A percentile compares a stretch with the other conserved stretches of the same genome.
phyloP scores from a whole-genome alignment of 192 early-diverging fungal genomes.

The Coemansia sp. region DNA sequence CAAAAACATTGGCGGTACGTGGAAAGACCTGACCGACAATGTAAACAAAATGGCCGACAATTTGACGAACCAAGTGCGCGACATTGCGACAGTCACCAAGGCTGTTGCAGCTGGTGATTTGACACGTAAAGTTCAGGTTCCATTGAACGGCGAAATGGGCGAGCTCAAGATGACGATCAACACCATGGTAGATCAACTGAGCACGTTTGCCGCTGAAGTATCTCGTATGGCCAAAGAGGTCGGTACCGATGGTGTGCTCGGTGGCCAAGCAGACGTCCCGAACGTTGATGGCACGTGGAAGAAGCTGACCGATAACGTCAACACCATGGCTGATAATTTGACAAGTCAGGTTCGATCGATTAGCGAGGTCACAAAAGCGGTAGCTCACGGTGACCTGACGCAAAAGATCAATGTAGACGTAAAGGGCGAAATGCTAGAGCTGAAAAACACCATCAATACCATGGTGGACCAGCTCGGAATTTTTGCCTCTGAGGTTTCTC shows the following conservation, averaged over 20 bases:
- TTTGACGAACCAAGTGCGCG: conserved; percentile 65
- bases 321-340: conserved; percentile 60
- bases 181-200: conserved; percentile 65
- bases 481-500: conserved; percentile 56
- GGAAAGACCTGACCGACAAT: conserved; percentile 68
- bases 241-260: conserved; percentile 66
- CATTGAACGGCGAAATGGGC: conserved; percentile 61
- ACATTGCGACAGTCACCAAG: conserved; percentile 64
- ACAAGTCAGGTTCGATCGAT: conserved; percentile 67
- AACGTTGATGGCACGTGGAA: conserved; percentile 65
- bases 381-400: conserved; percentile 68
- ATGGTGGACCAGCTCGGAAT: conserved; percentile 63
- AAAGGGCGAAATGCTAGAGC: conserved; percentile 63
- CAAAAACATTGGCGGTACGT: conserved; percentile 59
- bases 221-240: conserved; percentile 64
- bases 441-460: conserved; percentile 65
- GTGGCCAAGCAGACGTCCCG: conserved; percentile 62
- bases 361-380: conserved; percentile 66
- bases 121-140: conserved; percentile 57
- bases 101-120: conserved; percentile 67
- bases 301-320: conserved; percentile 54
- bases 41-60: conserved; percentile 72
- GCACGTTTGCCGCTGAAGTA: conserved; percentile 63
- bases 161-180: conserved; percentile 65
- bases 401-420: conserved; percentile 59